Evolutionary conservation across 1,139 yeast species (phyloP).

Genomic region (Groenewaldozyma auringiensis): DNA sequence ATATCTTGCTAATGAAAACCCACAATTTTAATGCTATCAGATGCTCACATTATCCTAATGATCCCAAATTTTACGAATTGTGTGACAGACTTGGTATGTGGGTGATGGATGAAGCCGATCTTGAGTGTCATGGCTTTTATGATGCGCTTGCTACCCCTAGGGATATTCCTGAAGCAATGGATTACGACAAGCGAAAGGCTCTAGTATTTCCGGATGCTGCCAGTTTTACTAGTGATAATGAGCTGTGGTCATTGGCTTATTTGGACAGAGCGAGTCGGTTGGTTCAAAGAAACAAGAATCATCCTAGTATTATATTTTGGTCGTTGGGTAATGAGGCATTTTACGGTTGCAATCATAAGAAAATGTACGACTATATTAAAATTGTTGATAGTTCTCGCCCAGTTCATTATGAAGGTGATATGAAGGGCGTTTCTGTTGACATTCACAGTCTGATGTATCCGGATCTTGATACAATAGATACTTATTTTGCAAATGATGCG

Average conservation of each 20-base stretch:
- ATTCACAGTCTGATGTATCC: conserved; percentile 32
- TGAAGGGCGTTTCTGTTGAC: conserved; percentile 26
- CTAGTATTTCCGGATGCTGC: conserved; percentile 12
- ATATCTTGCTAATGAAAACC: conserved; percentile 29
- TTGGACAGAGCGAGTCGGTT: conserved; percentile 30
- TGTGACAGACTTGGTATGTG: conserved; percentile 29
- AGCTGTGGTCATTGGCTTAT: conserved; percentile 29
- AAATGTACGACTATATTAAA: conserved; percentile 26
- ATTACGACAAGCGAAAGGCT: no score
- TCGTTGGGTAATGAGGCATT: conserved; percentile 34
- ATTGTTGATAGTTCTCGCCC: conserved; percentile 26
- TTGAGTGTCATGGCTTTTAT: conserved; percentile 33
- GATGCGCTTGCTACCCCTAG: conserved; percentile 16
- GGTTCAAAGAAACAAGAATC: conserved; percentile 31
- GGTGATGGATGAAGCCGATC: conserved; percentile 34
- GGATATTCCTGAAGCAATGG: conserved; percentile 9
- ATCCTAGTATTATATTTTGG: conserved; percentile 32
- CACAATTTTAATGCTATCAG: conserved; percentile 33
- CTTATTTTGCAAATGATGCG: conserved; percentile 15
- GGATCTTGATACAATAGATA: conserved; percentile 13
- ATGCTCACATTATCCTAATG: conserved; percentile 31
- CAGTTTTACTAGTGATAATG: conserved; percentile 27
- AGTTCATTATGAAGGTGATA: conserved; percentile 29
- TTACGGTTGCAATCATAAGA: conserved; percentile 28
- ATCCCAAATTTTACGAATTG: conserved; percentile 15